These are phyloP conservation scores for Hemerocallis citrina DNA, from an alignment of 106 monocot species.

Conservation along the genomic window DNA sequence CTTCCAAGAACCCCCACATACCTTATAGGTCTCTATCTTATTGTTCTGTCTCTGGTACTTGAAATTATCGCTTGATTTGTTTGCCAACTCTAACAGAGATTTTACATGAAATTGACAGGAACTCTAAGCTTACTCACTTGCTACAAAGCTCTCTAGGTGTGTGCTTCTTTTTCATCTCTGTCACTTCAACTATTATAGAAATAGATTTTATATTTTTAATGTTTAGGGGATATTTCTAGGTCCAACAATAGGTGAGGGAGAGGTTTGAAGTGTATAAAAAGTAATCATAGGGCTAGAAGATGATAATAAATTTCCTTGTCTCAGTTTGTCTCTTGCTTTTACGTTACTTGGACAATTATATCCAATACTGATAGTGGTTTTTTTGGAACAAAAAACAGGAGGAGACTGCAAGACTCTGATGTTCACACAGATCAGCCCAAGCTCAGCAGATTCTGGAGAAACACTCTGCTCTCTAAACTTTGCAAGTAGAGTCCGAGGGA, in stretches of 20 bases:
- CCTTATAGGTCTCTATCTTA: slow-evolving; percentile 57
- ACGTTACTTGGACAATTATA: no score
- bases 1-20: slow-evolving; percentile 81
- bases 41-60: background rate
- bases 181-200: no score
- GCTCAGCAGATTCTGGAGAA: slow-evolving; percentile 78
- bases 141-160: slow-evolving; percentile 92
- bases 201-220: background rate
- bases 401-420: slow-evolving; percentile 98
- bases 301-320: no score
- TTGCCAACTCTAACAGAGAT: background rate
- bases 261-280: no score
- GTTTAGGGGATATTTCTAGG: no score
- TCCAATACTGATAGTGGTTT: background rate
- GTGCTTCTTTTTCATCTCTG: slow-evolving; percentile 1
- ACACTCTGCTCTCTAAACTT: slow-evolving; percentile 85
- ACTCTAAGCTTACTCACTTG: slow-evolving; percentile 93
- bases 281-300: no score
- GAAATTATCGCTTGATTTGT: no score
- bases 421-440: slow-evolving; percentile 94
- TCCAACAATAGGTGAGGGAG: no score
- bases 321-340: no score
- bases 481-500: slow-evolving; percentile 73
- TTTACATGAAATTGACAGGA: slow-evolving; percentile 31
- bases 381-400: slow-evolving; percentile 35